phyloP scores from a whole-genome alignment of 2,329 filamentous ascomycete genomes.

The Penicillium fuscoglaucum region DNA sequence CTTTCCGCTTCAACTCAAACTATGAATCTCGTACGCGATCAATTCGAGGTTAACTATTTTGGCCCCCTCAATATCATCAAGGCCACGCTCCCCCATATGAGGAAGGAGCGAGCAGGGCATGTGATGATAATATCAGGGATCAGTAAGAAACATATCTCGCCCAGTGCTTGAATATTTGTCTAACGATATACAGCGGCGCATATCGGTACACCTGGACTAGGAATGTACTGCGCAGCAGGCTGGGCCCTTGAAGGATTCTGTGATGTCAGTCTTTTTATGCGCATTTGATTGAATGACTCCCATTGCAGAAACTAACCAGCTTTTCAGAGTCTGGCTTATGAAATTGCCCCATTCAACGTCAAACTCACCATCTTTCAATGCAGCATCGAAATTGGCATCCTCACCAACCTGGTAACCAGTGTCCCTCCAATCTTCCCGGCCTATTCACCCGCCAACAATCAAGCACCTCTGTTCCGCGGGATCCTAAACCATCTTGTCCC shows the following conservation, averaged over 20 bases:
- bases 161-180: neutral
- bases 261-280: conserved; percentile 56
- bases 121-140: conserved; percentile 88
- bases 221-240: conserved; percentile 86
- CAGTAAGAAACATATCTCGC: conserved; percentile 46
- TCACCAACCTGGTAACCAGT: conserved; percentile 84
- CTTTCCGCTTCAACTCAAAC: conserved; percentile 71
- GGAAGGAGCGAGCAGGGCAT: conserved; percentile 79
- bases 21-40: conserved; percentile 77
- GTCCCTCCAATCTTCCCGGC: conserved; percentile 71
- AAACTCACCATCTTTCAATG: conserved; percentile 95
- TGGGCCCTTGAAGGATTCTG: conserved; percentile 97
- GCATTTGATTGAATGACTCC: neutral
- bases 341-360: conserved; percentile 95
- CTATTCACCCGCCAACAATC: conserved; percentile 68
- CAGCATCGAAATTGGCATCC: conserved; percentile 83
- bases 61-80: conserved; percentile 96
- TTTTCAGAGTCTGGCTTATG: conserved; percentile 74
- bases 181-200: conserved; percentile 63
- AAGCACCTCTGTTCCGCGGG: conserved; percentile 77
- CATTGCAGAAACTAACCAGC: conserved; percentile 10
- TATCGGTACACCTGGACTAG: conserved; percentile 86
- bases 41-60: conserved; percentile 95
- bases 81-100: conserved; percentile 75
- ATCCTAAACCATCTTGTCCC: conserved; percentile 81